These are phyloP conservation scores for Agaricus subrufescens DNA, from an alignment of 768 basidiomycete species.

Conservation along the genomic window DNA sequence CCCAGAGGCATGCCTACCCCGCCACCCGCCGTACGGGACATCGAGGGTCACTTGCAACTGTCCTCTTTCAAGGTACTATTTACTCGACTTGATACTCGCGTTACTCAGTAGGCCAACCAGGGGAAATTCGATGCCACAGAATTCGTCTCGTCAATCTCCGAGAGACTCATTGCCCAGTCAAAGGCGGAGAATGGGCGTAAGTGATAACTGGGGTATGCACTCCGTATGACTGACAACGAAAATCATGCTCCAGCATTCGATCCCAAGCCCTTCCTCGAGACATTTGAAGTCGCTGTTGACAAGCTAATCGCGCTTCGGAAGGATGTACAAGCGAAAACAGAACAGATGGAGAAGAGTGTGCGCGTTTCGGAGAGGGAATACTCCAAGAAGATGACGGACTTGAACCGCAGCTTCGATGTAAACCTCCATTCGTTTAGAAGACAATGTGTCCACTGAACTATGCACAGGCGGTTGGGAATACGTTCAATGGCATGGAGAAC, in stretches of 20 bases:
- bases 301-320: slow-evolving; percentile 81
- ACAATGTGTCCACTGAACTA: neutral
- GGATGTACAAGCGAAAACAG: slow-evolving; percentile 86
- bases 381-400: slow-evolving; percentile 87
- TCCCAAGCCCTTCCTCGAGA: slow-evolving; percentile 87
- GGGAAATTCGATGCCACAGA: slow-evolving; percentile 92
- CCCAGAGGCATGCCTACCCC: slow-evolving; percentile 9
- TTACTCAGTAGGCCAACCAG: slow-evolving; percentile 29
- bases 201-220: slow-evolving; percentile 12
- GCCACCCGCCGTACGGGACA: slow-evolving; percentile 16
- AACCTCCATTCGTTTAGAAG: slow-evolving; percentile 17
- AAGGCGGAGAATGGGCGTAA: slow-evolving; percentile 78
- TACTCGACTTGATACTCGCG: neutral
- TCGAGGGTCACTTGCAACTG: slow-evolving; percentile 49
- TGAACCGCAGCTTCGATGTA: slow-evolving; percentile 93
- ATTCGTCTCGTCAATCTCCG: slow-evolving; percentile 80
- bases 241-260: slow-evolving; percentile 70
- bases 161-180: slow-evolving; percentile 83
- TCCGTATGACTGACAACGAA: neutral
- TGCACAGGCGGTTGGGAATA: slow-evolving; percentile 75
- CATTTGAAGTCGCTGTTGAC: slow-evolving; percentile 90
- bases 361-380: slow-evolving; percentile 88
- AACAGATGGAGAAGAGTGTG: slow-evolving; percentile 91
- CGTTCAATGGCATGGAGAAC: slow-evolving; percentile 86
- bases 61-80: slow-evolving; percentile 50